Conservation (phyloP, 106 monocot genomes). For the Platanthera guangdongensis region DNA sequence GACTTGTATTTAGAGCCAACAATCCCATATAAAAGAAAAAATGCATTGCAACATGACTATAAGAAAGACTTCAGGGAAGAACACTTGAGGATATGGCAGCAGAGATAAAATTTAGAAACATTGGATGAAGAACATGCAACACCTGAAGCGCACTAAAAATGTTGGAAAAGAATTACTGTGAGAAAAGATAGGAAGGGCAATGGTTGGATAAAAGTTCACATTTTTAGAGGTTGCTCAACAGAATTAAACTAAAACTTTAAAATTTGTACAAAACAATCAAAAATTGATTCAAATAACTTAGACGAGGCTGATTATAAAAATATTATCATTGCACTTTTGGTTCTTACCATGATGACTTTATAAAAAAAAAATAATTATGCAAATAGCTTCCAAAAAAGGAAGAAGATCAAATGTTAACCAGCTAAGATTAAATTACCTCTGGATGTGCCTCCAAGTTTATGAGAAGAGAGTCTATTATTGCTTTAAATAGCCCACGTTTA, state of each 20-base stretch:
- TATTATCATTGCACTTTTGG: background rate
- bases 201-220: background rate
- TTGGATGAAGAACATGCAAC: no score
- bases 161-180: no score
- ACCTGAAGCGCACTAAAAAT: no score
- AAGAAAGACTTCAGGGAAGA: no score
- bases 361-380: no score
- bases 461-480: slow-evolving; percentile 34
- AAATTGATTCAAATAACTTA: background rate
- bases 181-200: no score
- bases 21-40: no score
- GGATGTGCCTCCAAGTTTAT: slow-evolving; percentile 46
- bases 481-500: slow-evolving; percentile 34
- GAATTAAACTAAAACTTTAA: background rate
- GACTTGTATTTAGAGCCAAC: no score
- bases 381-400: background rate
- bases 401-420: background rate
- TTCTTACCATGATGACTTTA: background rate
- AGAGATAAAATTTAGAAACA: no score
- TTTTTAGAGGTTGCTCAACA: background rate
- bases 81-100: no score
- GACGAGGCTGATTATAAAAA: background rate
- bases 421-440: slow-evolving; percentile 29
- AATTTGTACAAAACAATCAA: background rate
- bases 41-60: no score